Evolutionary conservation across 208 protist species (phyloP).

Genomic region (Entamoeba moshkovskii): DNA sequence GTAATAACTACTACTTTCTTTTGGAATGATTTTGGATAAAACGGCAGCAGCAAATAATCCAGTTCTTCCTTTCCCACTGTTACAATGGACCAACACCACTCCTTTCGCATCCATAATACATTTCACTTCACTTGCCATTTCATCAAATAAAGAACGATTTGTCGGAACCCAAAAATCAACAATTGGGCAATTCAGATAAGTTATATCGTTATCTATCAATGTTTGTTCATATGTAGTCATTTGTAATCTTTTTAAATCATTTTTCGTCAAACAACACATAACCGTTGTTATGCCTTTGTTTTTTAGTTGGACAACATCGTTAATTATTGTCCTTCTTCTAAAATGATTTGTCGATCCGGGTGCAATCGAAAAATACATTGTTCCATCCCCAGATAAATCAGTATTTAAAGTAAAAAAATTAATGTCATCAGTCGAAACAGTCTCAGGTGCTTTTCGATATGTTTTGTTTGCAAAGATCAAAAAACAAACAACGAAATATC

Average conservation of each 20-base stretch:
- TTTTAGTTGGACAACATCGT: background rate
- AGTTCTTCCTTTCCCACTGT: background rate
- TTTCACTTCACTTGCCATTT: background rate
- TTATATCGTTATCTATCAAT: background rate
- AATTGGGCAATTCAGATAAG: background rate
- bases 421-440: background rate
- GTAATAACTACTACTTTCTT: background rate
- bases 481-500: background rate
- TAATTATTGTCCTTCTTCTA: background rate
- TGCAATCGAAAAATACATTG: background rate
- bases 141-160: background rate
- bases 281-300: background rate
- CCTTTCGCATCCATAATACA: background rate
- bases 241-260: background rate
- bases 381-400: background rate
- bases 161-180: background rate
- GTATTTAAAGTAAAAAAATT: background rate
- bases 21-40: background rate
- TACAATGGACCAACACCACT: background rate
- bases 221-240: background rate
- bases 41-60: background rate
- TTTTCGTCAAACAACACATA: background rate
- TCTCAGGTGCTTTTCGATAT: background rate
- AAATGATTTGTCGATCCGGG: background rate
- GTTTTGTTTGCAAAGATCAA: background rate